phyloP scores from a whole-genome alignment of 1,139 yeast genomes.

The Zygoascus meyerae region DNA sequence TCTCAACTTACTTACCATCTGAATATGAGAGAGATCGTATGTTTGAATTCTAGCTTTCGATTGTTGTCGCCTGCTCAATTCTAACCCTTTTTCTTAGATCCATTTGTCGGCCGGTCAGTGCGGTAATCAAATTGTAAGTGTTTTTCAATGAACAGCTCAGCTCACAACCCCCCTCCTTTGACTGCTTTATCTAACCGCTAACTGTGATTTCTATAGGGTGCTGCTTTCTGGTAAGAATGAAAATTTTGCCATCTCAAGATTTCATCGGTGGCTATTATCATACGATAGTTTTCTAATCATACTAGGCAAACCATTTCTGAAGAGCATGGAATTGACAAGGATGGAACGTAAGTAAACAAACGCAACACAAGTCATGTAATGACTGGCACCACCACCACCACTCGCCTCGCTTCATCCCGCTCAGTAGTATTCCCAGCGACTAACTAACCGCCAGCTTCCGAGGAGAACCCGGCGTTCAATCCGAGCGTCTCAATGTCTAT shows the following conservation, averaged over 20 bases:
- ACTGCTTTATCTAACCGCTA: constrained; percentile 3
- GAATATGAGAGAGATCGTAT: constrained; percentile 27
- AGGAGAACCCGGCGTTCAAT: constrained; percentile 39
- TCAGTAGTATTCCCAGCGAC: no score
- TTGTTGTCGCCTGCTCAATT: not conserved
- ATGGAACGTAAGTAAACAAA: constrained; percentile 42
- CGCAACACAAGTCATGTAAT: constrained; percentile 9
- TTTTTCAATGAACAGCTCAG: constrained; percentile 24
- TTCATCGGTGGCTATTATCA: no score
- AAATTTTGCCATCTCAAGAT: not conserved
- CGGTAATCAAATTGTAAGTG: constrained; percentile 96
- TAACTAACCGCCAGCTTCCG: constrained; percentile 18
- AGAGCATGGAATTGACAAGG: constrained; percentile 88
- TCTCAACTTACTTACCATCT: not conserved
- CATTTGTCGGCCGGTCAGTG: constrained; percentile 98
- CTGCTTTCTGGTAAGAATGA: constrained; percentile 62
- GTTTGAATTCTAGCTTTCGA: constrained; percentile 5
- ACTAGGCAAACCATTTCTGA: constrained; percentile 83
- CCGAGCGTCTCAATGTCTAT: constrained; percentile 45
- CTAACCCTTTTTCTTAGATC: constrained; percentile 43
- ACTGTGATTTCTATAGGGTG: constrained; percentile 51
- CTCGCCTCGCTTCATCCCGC: not conserved
- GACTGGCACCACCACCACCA: no score
- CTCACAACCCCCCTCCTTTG: not conserved
- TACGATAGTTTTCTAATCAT: constrained; percentile 23